Base-by-base conservation (phyloP, 306 rosid genomes). In the Trifolium fragiferum region DNA sequence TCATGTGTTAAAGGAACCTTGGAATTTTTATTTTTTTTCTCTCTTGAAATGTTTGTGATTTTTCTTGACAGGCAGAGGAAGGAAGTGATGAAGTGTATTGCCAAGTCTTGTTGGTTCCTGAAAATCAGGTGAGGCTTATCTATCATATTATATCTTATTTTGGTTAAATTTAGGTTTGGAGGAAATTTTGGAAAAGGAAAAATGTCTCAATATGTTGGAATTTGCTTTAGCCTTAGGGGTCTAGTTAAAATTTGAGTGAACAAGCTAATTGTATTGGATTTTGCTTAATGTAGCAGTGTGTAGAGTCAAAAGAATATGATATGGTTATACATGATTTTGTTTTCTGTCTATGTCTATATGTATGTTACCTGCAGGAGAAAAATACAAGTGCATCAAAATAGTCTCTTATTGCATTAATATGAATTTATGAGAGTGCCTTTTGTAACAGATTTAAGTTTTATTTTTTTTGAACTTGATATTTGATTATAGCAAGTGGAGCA, bases 21-120 rank as follows among this genome's bases (percentile, higher is more conserved):
- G 6, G 5, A 33, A 53, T 65, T 47, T 85, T 68, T 50, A 71
- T 23, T 43, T 73, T 72, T 23, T 43, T 73, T 63, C 16, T 53
- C 16, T 53, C 33, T 7, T 70, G 65, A 66, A 72, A 76, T 53
- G 55, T 27, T 51, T 55, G 72, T 63, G 47, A 12, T 46, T 70
- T 77, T 81, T 59, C 51, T 80, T 72, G 46, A 78, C 91, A 95
- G 99, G 99, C 98, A 10, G 99, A 92, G 87, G 92, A 86, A 81
- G 97, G 99, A 32, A 86, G 86, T 15, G 99, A 95, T 44, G 99
- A 95, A 84, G 99, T 92, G 21, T 92, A 82, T 67, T 96, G 96
- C 64, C 99, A 84, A 86, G 90, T 95, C 49, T 84, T 84, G 37
- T 78, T 95, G 86, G 76, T 89, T 82, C 99, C 98, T 80, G 98